These are phyloP conservation scores for Nyssa sinensis DNA, from an alignment of 148 eudicot species.

Conservation along the genomic window DNA sequence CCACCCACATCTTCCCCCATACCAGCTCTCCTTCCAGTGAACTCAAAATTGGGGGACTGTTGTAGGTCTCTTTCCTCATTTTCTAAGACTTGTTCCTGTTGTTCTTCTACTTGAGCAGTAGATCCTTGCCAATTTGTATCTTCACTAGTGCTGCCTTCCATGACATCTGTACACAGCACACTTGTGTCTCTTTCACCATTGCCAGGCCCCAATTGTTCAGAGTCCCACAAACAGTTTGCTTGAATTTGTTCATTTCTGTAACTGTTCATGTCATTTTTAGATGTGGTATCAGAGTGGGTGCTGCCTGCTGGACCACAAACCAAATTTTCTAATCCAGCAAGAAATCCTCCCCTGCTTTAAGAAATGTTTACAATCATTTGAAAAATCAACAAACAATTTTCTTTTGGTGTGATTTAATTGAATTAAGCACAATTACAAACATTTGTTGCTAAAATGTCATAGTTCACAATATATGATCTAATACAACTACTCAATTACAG, in stretches of 20 bases:
- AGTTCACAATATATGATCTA: background rate
- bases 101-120: constrained; percentile 28
- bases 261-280: constrained; percentile 22
- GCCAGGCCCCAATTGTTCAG: constrained; percentile 27
- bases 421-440: background rate
- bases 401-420: background rate
- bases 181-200: constrained; percentile 25
- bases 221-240: constrained; percentile 27
- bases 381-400: background rate
- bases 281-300: constrained; percentile 40
- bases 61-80: constrained; percentile 21
- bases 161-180: constrained; percentile 14
- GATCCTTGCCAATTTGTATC: constrained; percentile 21
- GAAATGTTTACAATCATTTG: constrained; percentile 6
- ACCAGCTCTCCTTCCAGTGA: constrained; percentile 7
- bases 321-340: constrained; percentile 55
- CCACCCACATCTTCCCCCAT: constrained; percentile 10
- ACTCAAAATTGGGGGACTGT: constrained; percentile 12
- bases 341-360: constrained; percentile 78
- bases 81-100: constrained; percentile 18
- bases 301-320: constrained; percentile 33
- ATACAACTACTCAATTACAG: background rate
- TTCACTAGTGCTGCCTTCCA: constrained; percentile 16
- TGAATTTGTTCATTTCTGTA: constrained; percentile 32
- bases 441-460: background rate